phyloP scores from a whole-genome alignment of 192 early-diverging fungal genomes.

The Glomus cerebriforme region DNA sequence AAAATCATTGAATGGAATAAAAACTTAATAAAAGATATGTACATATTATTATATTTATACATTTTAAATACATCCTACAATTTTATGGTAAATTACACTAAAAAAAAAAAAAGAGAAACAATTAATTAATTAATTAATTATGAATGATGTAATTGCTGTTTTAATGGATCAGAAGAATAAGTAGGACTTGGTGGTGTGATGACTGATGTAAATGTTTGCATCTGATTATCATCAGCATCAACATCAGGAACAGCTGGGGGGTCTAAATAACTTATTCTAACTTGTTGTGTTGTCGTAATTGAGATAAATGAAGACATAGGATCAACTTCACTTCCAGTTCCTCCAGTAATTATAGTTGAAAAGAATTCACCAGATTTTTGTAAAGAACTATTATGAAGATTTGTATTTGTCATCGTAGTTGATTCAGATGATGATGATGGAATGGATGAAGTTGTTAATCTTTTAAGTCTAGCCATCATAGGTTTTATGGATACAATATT shows the following conservation, averaged over 20 bases:
- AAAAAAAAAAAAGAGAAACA: not conserved
- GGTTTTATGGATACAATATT: constrained; percentile 18
- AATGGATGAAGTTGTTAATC: too few species aligned
- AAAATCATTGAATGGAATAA: too few species aligned
- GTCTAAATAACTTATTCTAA: not conserved
- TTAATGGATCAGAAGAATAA: not conserved
- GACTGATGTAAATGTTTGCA: too few species aligned
- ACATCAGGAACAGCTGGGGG: not conserved
- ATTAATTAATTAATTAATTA: too few species aligned
- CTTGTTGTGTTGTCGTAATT: not conserved
- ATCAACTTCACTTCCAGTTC: not conserved
- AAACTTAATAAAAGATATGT: not conserved
- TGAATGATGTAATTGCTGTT: not conserved
- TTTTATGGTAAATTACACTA: not conserved
- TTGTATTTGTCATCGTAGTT: not conserved
- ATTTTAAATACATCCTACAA: not conserved
- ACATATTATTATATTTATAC: not conserved
- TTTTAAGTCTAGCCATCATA: not conserved
- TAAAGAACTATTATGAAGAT: not conserved
- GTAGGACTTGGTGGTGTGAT: not conserved
- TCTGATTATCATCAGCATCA: not conserved
- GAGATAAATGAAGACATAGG: not conserved
- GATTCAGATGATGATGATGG: not conserved
- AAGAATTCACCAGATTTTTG: not conserved
- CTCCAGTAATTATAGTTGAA: not conserved